Evolutionary conservation across 495 filamentous ascomycete species (phyloP).

Genomic region (Penicillium odoratum): DNA sequence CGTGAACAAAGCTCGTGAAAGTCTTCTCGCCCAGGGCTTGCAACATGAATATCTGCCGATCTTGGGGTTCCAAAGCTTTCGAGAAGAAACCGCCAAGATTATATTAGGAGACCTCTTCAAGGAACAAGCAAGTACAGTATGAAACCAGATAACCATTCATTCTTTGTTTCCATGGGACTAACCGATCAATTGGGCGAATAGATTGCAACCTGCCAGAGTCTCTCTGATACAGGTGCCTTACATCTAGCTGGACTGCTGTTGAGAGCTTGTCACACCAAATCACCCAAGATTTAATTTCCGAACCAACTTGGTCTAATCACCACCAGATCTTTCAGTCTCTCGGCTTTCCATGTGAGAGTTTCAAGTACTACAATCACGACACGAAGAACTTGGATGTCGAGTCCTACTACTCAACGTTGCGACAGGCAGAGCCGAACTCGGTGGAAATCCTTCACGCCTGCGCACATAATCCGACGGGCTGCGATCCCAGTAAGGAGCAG

Average conservation of each 20-base stretch:
- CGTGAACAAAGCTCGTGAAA: constrained; percentile 21
- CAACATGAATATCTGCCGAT: constrained; percentile 44
- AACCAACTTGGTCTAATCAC: constrained; percentile 43
- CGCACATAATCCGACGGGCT: constrained; percentile 49
- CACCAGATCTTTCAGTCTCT: constrained; percentile 36
- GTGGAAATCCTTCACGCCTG: constrained; percentile 48
- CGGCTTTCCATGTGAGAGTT: constrained; percentile 28
- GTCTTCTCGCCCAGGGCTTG: constrained; percentile 7
- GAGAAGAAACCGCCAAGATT: constrained; percentile 21
- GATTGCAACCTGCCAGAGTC: constrained; percentile 56
- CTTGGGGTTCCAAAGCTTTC: constrained; percentile 29
- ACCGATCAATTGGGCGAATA: constrained; percentile 1
- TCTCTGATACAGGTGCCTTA: constrained; percentile 84
- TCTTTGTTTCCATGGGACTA: not conserved
- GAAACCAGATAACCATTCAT: not conserved
- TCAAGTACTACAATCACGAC: constrained; percentile 28
- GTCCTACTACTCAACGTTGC: constrained; percentile 22
- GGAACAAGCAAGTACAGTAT: constrained; percentile 12
- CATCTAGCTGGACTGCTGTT: constrained; percentile 80
- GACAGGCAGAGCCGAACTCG: constrained; percentile 21
- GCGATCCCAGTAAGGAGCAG: constrained; percentile 41
- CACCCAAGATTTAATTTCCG: constrained; percentile 33
- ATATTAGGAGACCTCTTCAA: constrained; percentile 25
- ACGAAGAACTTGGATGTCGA: constrained; percentile 23
- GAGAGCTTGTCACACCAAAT: constrained; percentile 26